Evolutionary conservation across 2,329 filamentous ascomycete genomes (phyloP), one percentile per base, ranked within the genome.

Genomic region (Ophiostoma tasmaniense): DNA sequence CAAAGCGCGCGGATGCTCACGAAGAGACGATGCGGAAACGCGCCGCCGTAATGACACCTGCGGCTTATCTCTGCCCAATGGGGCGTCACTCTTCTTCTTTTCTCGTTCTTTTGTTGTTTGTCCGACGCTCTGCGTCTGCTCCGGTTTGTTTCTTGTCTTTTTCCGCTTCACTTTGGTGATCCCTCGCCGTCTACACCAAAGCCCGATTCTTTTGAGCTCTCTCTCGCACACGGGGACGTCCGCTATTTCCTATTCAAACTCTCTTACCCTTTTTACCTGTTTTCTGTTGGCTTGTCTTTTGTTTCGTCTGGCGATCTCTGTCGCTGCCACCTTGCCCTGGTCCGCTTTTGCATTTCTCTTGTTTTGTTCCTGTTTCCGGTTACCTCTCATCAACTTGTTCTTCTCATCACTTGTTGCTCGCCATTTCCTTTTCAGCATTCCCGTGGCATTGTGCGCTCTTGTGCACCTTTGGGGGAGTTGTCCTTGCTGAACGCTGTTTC

Each of bases 11-110:
- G 55, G 59, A 62, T 62, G 59, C 17, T 64, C 33, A 64, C 37
- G 64, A 65, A 28, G 76, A 76, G 76, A 81, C 79, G 82, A 80
- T 86, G 93, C 92, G 92, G 92, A 96, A 96, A 97, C 91, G 92
- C 93, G 92, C 92, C 93, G 93, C 93, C 94, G 96, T 93, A 97
- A 89, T 96, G 96, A 93, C 93, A 93, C 85, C 70, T 83, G 93
- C 91, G 92, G 92, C 90, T 93, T 81, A 92, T 87, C 87, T 87
- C 84, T 83, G 85, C 83, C 80, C 81, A 82, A 69, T 52, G 69
- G 66, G 69, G 66, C 17, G 13, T 35, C 65, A 45, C 64, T 30
- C 66, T 30, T 33, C 61, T 64, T 20, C 39, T 65, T 45, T 45
- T 20, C 33, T 30, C 66, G 17, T 22, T 37, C 55, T 50, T 55